Evolutionary conservation across 441 rosid genomes (phyloP).

Genomic region (Jatropha podagrica): DNA sequence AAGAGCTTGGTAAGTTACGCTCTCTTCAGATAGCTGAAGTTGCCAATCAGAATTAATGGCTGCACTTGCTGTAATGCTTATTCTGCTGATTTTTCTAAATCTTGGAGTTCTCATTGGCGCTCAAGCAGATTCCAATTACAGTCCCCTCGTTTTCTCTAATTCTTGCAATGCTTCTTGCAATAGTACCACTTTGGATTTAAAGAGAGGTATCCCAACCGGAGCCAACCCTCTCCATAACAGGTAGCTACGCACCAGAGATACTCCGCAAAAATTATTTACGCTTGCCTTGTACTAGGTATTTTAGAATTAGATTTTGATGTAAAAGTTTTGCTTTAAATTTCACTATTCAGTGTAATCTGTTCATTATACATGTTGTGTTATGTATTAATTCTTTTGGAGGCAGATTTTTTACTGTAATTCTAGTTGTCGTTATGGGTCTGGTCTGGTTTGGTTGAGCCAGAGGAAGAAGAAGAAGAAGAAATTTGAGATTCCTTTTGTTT

Average conservation of each 20-base stretch:
- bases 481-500: background rate
- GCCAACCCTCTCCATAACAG: conserved; percentile 49
- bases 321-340: too few relatives aligned
- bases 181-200: conserved; percentile 29
- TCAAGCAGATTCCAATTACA: conserved; percentile 1
- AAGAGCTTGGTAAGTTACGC: too few relatives aligned
- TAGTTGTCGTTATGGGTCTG: too few relatives aligned
- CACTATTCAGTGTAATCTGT: too few relatives aligned
- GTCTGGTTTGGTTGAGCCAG: background rate
- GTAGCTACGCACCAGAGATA: conserved; percentile 8
- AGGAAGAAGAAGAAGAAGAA: background rate
- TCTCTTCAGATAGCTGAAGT: too few relatives aligned
- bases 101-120: conserved; percentile 3
- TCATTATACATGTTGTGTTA: too few relatives aligned
- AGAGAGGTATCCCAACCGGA: conserved; percentile 45
- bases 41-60: conserved; percentile 18
- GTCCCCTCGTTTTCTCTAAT: background rate
- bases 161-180: conserved; percentile 23
- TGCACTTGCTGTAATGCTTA: conserved; percentile 18
- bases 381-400: too few relatives aligned
- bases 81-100: conserved; percentile 31
- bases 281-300: too few relatives aligned
- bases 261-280: too few relatives aligned
- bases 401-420: too few relatives aligned
- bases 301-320: background rate